Conservation (phyloP, 2,329 filamentous ascomycete genomes). For the Orbilia ellipsospora region DNA sequence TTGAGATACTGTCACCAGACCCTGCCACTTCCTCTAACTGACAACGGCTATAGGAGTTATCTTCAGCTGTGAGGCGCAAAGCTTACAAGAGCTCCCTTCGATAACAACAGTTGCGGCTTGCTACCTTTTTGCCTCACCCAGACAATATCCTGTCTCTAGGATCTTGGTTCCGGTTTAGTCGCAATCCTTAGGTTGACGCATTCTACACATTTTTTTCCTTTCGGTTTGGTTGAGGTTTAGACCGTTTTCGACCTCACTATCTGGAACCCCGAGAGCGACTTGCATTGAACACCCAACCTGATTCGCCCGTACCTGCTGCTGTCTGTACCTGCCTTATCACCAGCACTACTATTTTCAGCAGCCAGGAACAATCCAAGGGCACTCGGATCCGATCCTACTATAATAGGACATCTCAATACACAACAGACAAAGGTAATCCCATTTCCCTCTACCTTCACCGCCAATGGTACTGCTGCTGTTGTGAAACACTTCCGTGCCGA, state of each 20-base stretch:
- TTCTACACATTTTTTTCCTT: slow-evolving; percentile 39
- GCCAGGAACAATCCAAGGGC: slow-evolving; percentile 51
- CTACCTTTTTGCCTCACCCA: slow-evolving; percentile 47
- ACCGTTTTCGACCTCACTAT: slow-evolving; percentile 49
- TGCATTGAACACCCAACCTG: slow-evolving; percentile 46
- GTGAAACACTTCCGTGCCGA: slow-evolving; percentile 52
- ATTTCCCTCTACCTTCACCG: slow-evolving; percentile 21
- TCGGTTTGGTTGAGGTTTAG: slow-evolving; percentile 23
- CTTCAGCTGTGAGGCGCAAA: slow-evolving; percentile 10
- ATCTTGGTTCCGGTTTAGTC: slow-evolving; percentile 51
- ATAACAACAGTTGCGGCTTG: slow-evolving; percentile 18
- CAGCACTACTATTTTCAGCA: slow-evolving; percentile 55
- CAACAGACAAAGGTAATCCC: slow-evolving; percentile 33
- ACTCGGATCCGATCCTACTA: slow-evolving; percentile 55
- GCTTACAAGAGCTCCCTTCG: slow-evolving; percentile 32
- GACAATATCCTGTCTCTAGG: slow-evolving; percentile 23
- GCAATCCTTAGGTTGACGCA: slow-evolving; percentile 40
- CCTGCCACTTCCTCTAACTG: slow-evolving; percentile 38
- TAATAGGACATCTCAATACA: slow-evolving; percentile 54
- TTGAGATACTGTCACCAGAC: slow-evolving; percentile 23
- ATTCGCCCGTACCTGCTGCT: slow-evolving; percentile 56
- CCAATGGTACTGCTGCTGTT: slow-evolving; percentile 41
- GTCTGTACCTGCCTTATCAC: slow-evolving; percentile 56
- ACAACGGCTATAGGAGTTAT: slow-evolving; percentile 31
- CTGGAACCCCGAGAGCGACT: slow-evolving; percentile 45